These are phyloP conservation scores for Aspergillus unguis DNA, from an alignment of 2,329 filamentous ascomycete species.

Conservation along the genomic window DNA sequence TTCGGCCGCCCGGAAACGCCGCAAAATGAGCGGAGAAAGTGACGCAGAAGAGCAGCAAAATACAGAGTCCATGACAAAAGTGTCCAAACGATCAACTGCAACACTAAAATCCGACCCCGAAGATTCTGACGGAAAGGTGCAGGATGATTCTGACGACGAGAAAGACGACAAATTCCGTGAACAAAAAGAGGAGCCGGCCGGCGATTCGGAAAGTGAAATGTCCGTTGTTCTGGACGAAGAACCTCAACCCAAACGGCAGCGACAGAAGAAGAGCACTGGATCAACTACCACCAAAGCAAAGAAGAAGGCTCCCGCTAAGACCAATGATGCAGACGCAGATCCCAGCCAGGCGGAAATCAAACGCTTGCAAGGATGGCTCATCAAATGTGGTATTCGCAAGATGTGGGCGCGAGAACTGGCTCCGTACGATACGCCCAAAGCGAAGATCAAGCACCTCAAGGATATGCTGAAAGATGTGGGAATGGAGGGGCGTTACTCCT, in stretches of 20 bases:
- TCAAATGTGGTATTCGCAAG: slow-evolving; percentile 89
- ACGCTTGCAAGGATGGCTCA: slow-evolving; percentile 76
- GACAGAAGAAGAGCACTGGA: slow-evolving; percentile 32
- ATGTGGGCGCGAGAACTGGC: slow-evolving; percentile 86
- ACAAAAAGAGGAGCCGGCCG: slow-evolving; percentile 39
- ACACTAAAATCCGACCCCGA: slow-evolving; percentile 1
- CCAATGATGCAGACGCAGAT: slow-evolving; percentile 49
- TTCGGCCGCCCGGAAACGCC: slow-evolving; percentile 32
- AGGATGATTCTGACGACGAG: slow-evolving; percentile 16
- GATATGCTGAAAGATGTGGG: slow-evolving; percentile 74
- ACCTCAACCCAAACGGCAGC: slow-evolving; percentile 57
- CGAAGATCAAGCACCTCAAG: slow-evolving; percentile 79
- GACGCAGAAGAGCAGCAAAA: slow-evolving; percentile 18
- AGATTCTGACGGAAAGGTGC: slow-evolving; percentile 8
- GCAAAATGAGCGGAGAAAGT: slow-evolving; percentile 28
- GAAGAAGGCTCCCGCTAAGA: slow-evolving; percentile 34
- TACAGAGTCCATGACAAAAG: slow-evolving; percentile 21
- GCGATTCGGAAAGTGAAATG: slow-evolving; percentile 60
- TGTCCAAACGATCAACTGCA: slow-evolving; percentile 8
- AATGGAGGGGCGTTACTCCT: slow-evolving; percentile 85
- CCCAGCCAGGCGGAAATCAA: slow-evolving; percentile 79
- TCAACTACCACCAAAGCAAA: slow-evolving; percentile 26
- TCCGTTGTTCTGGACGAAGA: slow-evolving; percentile 76
- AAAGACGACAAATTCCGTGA: slow-evolving; percentile 17
- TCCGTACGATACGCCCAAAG: slow-evolving; percentile 66